Conservation (phyloP, 768 basidiomycete species). For the Pulveroboletus sp. region DNA sequence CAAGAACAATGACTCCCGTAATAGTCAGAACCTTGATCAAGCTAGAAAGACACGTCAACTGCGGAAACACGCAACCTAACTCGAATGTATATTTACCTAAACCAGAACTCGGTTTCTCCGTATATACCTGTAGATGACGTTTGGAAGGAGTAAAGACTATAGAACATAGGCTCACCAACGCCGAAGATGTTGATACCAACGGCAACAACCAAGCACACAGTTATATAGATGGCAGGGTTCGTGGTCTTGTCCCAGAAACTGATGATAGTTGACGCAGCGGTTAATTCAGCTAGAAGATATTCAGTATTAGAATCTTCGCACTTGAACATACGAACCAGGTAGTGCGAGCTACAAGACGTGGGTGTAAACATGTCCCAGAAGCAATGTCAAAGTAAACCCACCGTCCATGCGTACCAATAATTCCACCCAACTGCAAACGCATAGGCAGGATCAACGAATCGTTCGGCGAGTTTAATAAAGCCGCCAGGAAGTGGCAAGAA, state of each 20-base stretch:
- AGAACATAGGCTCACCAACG: constrained; percentile 19
- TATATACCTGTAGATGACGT: too few relatives aligned
- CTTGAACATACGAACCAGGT: constrained; percentile 2
- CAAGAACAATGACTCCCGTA: too few relatives aligned
- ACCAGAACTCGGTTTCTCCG: too few relatives aligned
- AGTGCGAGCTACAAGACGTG: constrained; percentile 18
- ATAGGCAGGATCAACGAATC: constrained; percentile 46
- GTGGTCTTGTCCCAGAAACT: constrained; percentile 22
- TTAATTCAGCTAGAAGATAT: constrained; percentile 37
- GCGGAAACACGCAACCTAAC: not conserved
- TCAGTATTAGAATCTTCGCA: too few relatives aligned
- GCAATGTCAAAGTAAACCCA: not conserved
- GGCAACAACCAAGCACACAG: constrained; percentile 49
- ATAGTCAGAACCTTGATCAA: not conserved
- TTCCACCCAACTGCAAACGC: constrained; percentile 44
- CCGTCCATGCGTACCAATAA: constrained; percentile 41
- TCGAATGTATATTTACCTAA: too few relatives aligned
- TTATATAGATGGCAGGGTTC: constrained; percentile 53
- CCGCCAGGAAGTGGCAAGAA: constrained; percentile 45
- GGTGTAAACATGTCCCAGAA: constrained; percentile 5
- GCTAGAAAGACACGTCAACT: not conserved
- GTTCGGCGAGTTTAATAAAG: constrained; percentile 45
- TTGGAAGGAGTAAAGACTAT: too few relatives aligned
- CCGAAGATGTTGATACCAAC: constrained; percentile 44
- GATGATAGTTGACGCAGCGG: constrained; percentile 50